Evolutionary conservation across 1,284 basidiomycete species (phyloP).

Genomic region (Boletus coffeatus): DNA sequence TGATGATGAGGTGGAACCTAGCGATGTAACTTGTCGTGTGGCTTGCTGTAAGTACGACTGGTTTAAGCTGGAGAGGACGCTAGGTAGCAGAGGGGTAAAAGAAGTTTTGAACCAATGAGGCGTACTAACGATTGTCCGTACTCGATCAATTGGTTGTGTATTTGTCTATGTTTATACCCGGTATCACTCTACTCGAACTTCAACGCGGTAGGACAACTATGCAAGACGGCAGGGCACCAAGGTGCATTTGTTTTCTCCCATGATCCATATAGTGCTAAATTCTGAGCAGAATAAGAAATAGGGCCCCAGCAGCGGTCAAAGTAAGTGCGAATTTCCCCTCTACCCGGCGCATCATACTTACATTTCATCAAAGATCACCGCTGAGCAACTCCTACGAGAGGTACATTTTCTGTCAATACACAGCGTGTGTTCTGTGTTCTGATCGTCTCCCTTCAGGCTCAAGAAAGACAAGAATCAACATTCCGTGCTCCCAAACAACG

Average conservation of each 20-base stretch:
- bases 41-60: slow-evolving; percentile 88
- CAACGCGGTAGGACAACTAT: slow-evolving; percentile 24
- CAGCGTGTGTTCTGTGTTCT: slow-evolving; percentile 2
- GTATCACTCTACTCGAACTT: not conserved
- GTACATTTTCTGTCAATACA: slow-evolving; percentile 34
- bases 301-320: slow-evolving; percentile 89
- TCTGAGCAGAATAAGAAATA: slow-evolving; percentile 76
- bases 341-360: slow-evolving; percentile 7
- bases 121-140: not conserved
- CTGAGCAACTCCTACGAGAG: slow-evolving; percentile 96
- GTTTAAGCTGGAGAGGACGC: slow-evolving; percentile 79
- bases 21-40: slow-evolving; percentile 73
- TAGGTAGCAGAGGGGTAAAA: slow-evolving; percentile 25
- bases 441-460: slow-evolving; percentile 50
- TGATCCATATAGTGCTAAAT: slow-evolving; percentile 4
- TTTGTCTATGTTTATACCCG: slow-evolving; percentile 22
- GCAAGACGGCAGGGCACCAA: slow-evolving; percentile 53
- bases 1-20: slow-evolving; percentile 70
- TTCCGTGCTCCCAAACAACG: slow-evolving; percentile 91
- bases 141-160: not conserved
- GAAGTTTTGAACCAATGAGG: slow-evolving; percentile 2
- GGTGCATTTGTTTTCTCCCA: slow-evolving; percentile 28
- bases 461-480: slow-evolving; percentile 93
- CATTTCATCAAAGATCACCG: slow-evolving; percentile 69
- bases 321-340: slow-evolving; percentile 34